Evolutionary conservation across 2,329 filamentous ascomycete species (phyloP).

Genomic region (Nannizziopsis barbatae): DNA sequence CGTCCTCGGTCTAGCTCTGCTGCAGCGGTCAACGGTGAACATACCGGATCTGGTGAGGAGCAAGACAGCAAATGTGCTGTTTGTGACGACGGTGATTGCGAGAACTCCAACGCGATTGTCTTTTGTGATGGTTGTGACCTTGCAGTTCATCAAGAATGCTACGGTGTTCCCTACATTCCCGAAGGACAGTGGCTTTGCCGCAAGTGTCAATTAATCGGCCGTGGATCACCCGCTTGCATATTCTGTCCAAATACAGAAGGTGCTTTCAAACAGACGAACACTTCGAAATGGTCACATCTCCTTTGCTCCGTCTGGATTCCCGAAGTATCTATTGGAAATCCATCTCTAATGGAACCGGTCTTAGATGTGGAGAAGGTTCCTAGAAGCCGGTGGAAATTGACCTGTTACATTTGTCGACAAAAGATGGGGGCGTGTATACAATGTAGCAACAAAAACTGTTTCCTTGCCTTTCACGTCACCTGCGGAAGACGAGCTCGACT

Average conservation of each 20-base stretch:
- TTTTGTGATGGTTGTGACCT: conserved; percentile 98
- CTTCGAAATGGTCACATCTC: conserved; percentile 91
- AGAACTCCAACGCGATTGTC: conserved; percentile 97
- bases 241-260: conserved; percentile 97
- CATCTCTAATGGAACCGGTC: conserved; percentile 95
- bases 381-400: conserved; percentile 82
- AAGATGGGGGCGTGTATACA: conserved; percentile 98
- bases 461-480: conserved; percentile 92
- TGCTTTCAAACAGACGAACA: conserved; percentile 95
- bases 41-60: conserved; percentile 68
- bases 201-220: conserved; percentile 90
- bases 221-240: conserved; percentile 87
- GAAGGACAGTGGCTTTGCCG: conserved; percentile 97
- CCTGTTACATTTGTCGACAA: conserved; percentile 93
- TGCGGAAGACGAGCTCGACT: conserved; percentile 80
- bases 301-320: conserved; percentile 98
- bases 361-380: conserved; percentile 97
- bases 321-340: conserved; percentile 88
- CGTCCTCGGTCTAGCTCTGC: conserved; percentile 86
- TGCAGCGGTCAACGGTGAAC: conserved; percentile 89
- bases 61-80: conserved; percentile 96
- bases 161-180: conserved; percentile 95
- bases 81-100: conserved; percentile 97
- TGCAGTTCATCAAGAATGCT: conserved; percentile 96
- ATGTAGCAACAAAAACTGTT: conserved; percentile 94